Evolutionary conservation across 768 basidiomycete species (phyloP).

Genomic region (Clitopilus hobsonii): DNA sequence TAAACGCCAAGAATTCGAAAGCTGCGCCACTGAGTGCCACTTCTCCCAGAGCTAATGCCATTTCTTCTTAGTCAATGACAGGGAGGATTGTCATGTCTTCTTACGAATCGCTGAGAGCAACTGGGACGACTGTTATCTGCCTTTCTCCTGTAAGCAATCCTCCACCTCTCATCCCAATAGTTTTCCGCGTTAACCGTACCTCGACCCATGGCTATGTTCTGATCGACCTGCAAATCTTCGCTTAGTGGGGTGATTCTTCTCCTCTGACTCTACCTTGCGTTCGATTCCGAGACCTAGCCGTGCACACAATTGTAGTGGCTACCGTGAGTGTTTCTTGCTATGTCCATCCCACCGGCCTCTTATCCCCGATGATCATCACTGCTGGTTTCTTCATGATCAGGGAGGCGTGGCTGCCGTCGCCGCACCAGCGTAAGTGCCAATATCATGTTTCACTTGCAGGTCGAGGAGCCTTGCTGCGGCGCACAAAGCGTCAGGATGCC

Average conservation of each 20-base stretch:
- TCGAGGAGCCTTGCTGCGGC: conserved; percentile 4
- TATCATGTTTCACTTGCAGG: neutral
- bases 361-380: conserved; percentile 1
- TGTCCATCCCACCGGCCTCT: conserved; percentile 6
- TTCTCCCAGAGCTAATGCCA: neutral
- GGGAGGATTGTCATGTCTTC: conserved; percentile 62
- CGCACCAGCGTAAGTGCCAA: conserved; percentile 30
- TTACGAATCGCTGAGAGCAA: conserved; percentile 56
- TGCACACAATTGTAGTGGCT: conserved; percentile 56
- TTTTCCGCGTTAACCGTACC: no score
- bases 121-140: conserved; percentile 55
- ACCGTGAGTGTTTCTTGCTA: conserved; percentile 37
- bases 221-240: conserved; percentile 3
- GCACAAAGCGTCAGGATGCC: no score
- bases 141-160: conserved; percentile 48
- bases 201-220: no score
- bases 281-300: conserved; percentile 55
- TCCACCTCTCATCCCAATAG: neutral
- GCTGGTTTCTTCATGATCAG: conserved; percentile 14
- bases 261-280: conserved; percentile 61
- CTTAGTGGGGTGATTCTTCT: conserved; percentile 61
- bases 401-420: conserved; percentile 39
- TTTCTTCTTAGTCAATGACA: conserved; percentile 43
- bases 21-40: neutral
- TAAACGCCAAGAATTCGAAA: no score